phyloP scores from a whole-genome alignment of 2,329 filamentous ascomycete genomes.

The Thelonectria rubi region DNA sequence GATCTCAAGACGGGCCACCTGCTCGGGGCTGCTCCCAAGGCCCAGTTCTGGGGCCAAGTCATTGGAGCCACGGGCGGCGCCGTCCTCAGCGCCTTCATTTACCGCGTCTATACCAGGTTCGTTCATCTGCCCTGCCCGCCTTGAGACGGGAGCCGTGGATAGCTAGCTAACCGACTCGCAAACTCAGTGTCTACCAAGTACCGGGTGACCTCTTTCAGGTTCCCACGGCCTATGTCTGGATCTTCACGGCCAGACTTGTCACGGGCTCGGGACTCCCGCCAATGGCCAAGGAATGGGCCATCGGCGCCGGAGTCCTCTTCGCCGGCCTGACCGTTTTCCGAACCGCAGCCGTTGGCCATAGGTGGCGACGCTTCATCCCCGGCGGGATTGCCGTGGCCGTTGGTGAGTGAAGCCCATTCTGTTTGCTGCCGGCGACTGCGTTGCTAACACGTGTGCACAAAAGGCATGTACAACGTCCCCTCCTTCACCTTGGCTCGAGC shows the following conservation, averaged over 20 bases:
- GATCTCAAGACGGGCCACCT: slow-evolving; percentile 97
- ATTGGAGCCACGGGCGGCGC: slow-evolving; percentile 90
- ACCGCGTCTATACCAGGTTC: slow-evolving; percentile 81
- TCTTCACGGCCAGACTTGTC: slow-evolving; percentile 93
- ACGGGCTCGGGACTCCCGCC: slow-evolving; percentile 88
- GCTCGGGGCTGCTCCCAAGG: slow-evolving; percentile 88
- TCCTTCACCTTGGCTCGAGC: slow-evolving; percentile 93
- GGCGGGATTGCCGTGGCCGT: slow-evolving; percentile 97
- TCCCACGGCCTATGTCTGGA: slow-evolving; percentile 95
- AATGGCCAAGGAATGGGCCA: slow-evolving; percentile 83
- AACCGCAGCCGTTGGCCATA: slow-evolving; percentile 63
- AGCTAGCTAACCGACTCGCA: slow-evolving; percentile 17
- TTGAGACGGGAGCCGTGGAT: neutral
- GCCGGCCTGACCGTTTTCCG: slow-evolving; percentile 74
- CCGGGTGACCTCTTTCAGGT: slow-evolving; percentile 92
- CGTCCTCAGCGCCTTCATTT: slow-evolving; percentile 85
- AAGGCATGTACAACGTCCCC: slow-evolving; percentile 96
- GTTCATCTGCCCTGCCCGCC: slow-evolving; percentile 30
- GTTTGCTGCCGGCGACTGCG: neutral
- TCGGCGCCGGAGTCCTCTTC: slow-evolving; percentile 79
- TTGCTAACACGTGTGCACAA: slow-evolving; percentile 24
- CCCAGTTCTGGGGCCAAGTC: slow-evolving; percentile 96
- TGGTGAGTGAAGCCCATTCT: slow-evolving; percentile 57
- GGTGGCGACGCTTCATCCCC: slow-evolving; percentile 81
- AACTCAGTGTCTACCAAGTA: slow-evolving; percentile 79